Evolutionary conservation across 495 filamentous ascomycete species (phyloP).

Genomic region (Neurospora hispaniola): DNA sequence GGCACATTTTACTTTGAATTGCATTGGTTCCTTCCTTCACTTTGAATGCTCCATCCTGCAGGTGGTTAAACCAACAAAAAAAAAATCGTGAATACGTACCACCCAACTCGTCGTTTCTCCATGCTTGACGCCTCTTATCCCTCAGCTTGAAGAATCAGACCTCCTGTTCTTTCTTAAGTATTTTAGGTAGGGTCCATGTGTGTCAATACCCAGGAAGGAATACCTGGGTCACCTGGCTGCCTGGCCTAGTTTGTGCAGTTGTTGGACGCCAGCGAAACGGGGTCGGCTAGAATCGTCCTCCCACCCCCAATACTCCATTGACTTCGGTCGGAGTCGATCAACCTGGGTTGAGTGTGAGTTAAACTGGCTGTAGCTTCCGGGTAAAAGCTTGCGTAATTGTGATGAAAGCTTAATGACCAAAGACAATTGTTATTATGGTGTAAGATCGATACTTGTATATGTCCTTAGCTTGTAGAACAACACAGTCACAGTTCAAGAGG

Average conservation of each 20-base stretch:
- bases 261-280: not conserved
- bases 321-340: not conserved
- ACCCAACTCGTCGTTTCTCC: not conserved
- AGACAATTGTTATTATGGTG: not conserved
- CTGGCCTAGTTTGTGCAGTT: not conserved
- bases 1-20: not conserved
- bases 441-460: not conserved
- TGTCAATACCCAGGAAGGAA: not conserved
- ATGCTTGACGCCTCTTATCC: not conserved
- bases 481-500: not conserved
- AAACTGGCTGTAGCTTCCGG: not conserved
- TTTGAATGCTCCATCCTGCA: not conserved
- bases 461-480: not conserved
- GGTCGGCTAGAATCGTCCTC: not conserved
- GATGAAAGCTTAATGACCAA: not conserved
- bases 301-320: not conserved
- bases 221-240: not conserved
- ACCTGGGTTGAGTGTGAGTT: not conserved
- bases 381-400: not conserved
- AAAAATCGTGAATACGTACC: not conserved
- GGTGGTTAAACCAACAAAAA: not conserved
- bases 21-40: not conserved
- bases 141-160: not conserved
- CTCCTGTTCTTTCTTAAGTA: not conserved
- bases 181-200: not conserved